A percentile compares a stretch with the other conserved stretches of the same genome.
These are phyloP conservation scores for Plasmodium vinckei DNA, from an alignment of 169 alveolate genomes.

Conservation along the genomic window DNA sequence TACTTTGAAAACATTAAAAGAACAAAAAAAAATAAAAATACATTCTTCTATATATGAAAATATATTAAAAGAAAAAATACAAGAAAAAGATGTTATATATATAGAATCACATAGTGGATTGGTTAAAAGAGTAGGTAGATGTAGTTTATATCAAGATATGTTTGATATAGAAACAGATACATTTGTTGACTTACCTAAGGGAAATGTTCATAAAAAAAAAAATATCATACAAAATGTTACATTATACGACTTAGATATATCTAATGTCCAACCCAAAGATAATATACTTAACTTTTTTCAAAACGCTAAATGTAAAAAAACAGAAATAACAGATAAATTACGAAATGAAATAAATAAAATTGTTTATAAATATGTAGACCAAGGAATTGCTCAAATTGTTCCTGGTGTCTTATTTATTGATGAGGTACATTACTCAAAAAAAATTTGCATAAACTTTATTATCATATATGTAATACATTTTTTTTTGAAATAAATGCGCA, in stretches of 20 bases:
- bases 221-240: constrained; percentile 99
- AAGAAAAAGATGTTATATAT: constrained; percentile 97
- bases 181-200: constrained; percentile 98
- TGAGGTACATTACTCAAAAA: constrained; percentile 87
- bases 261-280: constrained; percentile 96
- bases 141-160: constrained; percentile 96
- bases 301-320: constrained; percentile 96
- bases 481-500: not conserved
- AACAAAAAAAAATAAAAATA: constrained; percentile 96
- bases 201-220: constrained; percentile 99
- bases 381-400: constrained; percentile 98
- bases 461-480: constrained; percentile 3
- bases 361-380: constrained; percentile 95
- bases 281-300: constrained; percentile 81
- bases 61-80: constrained; percentile 97
- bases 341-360: constrained; percentile 97
- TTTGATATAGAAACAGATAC: constrained; percentile 98
- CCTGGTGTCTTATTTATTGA: constrained; percentile 99
- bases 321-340: constrained; percentile 99
- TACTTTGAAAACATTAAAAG: constrained; percentile 97
- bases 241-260: constrained; percentile 98
- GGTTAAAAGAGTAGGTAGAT: constrained; percentile 97
- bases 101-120: constrained; percentile 98
- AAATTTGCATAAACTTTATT: not conserved
- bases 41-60: constrained; percentile 98